Evolutionary conservation across 2,329 filamentous ascomycete genomes (phyloP), one percentile per base, ranked within the genome.

Genomic region (Aspergillus puulaauensis): DNA sequence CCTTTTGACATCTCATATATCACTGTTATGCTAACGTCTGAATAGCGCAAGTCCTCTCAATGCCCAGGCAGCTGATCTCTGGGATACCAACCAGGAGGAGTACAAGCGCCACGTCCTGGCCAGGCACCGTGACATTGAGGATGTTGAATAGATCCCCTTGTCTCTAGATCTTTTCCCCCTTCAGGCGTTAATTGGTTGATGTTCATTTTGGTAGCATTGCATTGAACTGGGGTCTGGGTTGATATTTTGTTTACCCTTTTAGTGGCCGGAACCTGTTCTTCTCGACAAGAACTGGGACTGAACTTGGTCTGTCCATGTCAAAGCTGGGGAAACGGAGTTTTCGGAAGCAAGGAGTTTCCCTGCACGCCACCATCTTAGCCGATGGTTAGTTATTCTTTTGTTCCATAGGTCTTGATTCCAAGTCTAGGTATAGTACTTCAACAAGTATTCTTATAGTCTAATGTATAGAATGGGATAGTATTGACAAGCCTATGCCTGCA

Each of bases 31-130:
- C 60, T 66, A 39, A 66, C 59, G 5, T 5, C 37, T 3, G 53
- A 39, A 57, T 62, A 98, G 93, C 75, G 86, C 95, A 58, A 96
- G 91, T 64, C 95, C 95, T 2, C 81, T 99, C 63, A 99, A 99
- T 69, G 96, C 92, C 59, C 93, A 99, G 76, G 95, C 95, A 31
- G 95, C 96, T 15, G 90, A 96, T 74, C 83, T 99, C 43, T 99
- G 95, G 93, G 93, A 97, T 74, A 91, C 88, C 66, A 86, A 98
- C 73, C 82, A 87, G 39, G 87, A 85, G 46, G 91, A 96, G 74
- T 98, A 95, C 83, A 91, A 96, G 83, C 86, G 85, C 56, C 80
- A 85, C 62, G 85, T 88, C n/a, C 76, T 87, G 52, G 83, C 84
- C 6, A 78, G 86, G 59, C 86, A 89, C 71, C 81, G 83, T 61